Conservation (phyloP, 1,139 yeast genomes). For the Wickerhamomyces sp. region DNA sequence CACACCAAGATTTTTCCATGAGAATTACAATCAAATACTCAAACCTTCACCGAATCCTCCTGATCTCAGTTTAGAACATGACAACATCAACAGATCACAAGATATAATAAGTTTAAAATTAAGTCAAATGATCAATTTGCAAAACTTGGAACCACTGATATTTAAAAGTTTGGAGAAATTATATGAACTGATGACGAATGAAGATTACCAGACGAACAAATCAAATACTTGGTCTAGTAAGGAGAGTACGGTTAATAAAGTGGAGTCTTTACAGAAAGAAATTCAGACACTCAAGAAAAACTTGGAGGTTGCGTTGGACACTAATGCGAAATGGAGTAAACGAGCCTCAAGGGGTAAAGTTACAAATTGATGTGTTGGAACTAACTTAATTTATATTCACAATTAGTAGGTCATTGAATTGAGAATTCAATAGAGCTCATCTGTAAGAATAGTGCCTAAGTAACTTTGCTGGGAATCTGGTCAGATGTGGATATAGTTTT, state of each 20-base stretch:
- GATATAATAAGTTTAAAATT: constrained; percentile 5
- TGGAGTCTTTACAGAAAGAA: constrained; percentile 31
- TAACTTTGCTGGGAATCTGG: too few relatives aligned
- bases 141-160: constrained; percentile 6
- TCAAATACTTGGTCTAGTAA: background rate
- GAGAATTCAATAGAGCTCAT: too few relatives aligned
- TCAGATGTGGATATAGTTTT: too few relatives aligned
- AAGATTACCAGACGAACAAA: background rate
- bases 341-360: too few relatives aligned
- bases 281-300: constrained; percentile 34
- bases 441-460: too few relatives aligned
- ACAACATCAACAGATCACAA: background rate
- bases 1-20: constrained; percentile 12
- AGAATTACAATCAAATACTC: background rate
- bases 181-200: constrained; percentile 11
- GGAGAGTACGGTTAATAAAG: constrained; percentile 12
- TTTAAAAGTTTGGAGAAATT: constrained; percentile 11
- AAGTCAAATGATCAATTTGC: constrained; percentile 22
- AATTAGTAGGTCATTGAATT: too few relatives aligned
- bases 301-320: constrained; percentile 41
- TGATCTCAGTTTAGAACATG: background rate
- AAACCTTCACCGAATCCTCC: background rate
- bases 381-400: too few relatives aligned
- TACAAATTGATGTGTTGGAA: too few relatives aligned
- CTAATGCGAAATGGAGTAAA: constrained; percentile 45